Conservation (phyloP, 306 rosid genomes). For the Quillaja saponaria region DNA sequence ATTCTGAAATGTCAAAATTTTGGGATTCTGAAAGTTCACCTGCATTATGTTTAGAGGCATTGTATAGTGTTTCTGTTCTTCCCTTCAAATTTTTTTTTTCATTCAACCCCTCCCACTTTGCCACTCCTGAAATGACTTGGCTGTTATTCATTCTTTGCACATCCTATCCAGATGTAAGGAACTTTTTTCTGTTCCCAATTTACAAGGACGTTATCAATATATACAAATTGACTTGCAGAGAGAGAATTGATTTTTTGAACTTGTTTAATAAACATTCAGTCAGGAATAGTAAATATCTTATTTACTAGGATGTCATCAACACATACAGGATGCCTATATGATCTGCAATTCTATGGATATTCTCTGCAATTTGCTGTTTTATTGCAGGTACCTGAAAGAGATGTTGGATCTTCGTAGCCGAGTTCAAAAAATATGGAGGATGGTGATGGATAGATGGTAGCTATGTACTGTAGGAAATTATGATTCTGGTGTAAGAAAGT, state of each 20-base stretch:
- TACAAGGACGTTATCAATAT: neutral
- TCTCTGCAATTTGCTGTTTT: constrained; percentile 29
- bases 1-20: no score
- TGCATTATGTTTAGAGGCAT: no score
- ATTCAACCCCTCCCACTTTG: no score
- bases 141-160: no score
- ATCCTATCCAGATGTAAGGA: no score
- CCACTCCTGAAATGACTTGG: no score
- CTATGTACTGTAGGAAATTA: neutral
- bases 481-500: neutral
- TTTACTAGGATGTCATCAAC: neutral
- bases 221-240: neutral
- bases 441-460: constrained; percentile 5
- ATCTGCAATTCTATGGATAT: constrained; percentile 17
- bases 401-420: constrained; percentile 43
- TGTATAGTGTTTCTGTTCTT: no score
- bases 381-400: constrained; percentile 78
- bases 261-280: neutral
- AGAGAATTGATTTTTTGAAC: neutral
- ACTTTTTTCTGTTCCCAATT: no score
- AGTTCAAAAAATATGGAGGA: constrained; percentile 29
- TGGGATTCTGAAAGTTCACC: no score
- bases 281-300: neutral
- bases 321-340: neutral
- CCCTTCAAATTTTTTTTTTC: no score